Percentiles rank a stretch among this genome's conserved stretches.
phyloP scores from a whole-genome alignment of 306 rosid genomes.

The Prunus davidiana region DNA sequence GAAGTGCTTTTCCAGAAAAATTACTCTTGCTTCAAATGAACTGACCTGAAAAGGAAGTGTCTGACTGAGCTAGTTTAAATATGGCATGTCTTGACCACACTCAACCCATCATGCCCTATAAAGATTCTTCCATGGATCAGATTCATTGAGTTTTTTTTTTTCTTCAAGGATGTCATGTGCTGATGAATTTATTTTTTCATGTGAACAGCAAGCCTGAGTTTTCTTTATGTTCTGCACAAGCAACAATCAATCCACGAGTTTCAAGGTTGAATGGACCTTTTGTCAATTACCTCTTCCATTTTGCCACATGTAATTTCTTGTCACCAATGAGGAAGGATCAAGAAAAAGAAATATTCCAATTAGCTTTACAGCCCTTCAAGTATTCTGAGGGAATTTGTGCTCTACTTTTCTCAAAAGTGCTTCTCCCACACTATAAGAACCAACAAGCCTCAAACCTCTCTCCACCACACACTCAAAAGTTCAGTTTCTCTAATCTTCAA shows the following conservation, averaged over 20 bases:
- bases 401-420: slow-evolving; percentile 15
- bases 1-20: too few species aligned
- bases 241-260: slow-evolving; percentile 22
- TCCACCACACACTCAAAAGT: slow-evolving; percentile 32
- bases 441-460: slow-evolving; percentile 33
- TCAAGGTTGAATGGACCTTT: slow-evolving; percentile 17
- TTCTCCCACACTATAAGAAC: slow-evolving; percentile 53
- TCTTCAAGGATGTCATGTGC: neutral
- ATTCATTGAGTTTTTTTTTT: too few species aligned
- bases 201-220: slow-evolving; percentile 13
- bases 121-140: too few species aligned
- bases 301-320: slow-evolving; percentile 32
- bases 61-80: too few species aligned
- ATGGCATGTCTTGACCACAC: too few species aligned
- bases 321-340: slow-evolving; percentile 19
- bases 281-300: slow-evolving; percentile 27
- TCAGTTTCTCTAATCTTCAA: neutral
- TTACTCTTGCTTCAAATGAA: too few species aligned
- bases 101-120: too few species aligned
- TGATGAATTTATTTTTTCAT: neutral
- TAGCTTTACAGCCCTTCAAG: slow-evolving; percentile 65
- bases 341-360: slow-evolving; percentile 55
- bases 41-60: too few species aligned
- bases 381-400: slow-evolving; percentile 75
- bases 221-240: slow-evolving; percentile 23